Percentiles rank a stretch among this genome's conserved stretches.
Conservation (phyloP, 371 early-diverging fungal genomes). For the Coemansia sp. region DNA sequence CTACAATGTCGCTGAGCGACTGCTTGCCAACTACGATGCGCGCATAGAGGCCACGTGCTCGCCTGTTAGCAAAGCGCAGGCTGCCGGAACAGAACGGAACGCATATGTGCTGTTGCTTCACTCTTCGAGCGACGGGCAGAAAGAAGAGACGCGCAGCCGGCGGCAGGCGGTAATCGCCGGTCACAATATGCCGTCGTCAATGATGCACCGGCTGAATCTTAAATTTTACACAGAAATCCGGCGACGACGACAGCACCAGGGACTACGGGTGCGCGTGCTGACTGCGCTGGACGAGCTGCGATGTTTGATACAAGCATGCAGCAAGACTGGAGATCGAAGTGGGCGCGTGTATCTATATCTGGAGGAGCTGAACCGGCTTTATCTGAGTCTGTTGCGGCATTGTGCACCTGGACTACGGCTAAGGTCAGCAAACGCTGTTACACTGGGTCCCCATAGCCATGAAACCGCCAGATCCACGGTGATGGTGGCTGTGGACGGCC, state of each 20-base stretch:
- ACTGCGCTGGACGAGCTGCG: conserved; percentile 22
- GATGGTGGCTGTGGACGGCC: conserved; percentile 6
- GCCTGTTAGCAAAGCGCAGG: not conserved
- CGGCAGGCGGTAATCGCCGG: conserved; percentile 7
- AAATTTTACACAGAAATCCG: conserved; percentile 17
- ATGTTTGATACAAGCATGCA: conserved; percentile 11
- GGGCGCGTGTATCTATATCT: conserved; percentile 28
- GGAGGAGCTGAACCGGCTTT: conserved; percentile 23
- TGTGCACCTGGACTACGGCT: conserved; percentile 15
- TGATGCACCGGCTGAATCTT: conserved; percentile 32
- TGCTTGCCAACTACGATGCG: conserved; percentile 16
- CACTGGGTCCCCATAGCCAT: conserved; percentile 1
- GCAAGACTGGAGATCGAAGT: conserved; percentile 6
- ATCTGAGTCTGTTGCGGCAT: conserved; percentile 2
- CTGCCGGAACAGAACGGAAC: not conserved
- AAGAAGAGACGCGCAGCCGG: not conserved
- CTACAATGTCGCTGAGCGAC: conserved; percentile 12
- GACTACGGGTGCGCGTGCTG: conserved; percentile 29
- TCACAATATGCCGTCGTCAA: conserved; percentile 40
- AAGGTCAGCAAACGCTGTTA: conserved; percentile 17
- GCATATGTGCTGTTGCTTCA: not conserved
- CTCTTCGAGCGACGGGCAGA: not conserved
- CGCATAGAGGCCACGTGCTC: not conserved
- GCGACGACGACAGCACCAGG: conserved; percentile 38
- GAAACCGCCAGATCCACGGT: not conserved